Percentiles rank a stretch among this genome's conserved stretches.
phyloP scores from a whole-genome alignment of 169 alveolate species.

The Plasmodium yoelii region DNA sequence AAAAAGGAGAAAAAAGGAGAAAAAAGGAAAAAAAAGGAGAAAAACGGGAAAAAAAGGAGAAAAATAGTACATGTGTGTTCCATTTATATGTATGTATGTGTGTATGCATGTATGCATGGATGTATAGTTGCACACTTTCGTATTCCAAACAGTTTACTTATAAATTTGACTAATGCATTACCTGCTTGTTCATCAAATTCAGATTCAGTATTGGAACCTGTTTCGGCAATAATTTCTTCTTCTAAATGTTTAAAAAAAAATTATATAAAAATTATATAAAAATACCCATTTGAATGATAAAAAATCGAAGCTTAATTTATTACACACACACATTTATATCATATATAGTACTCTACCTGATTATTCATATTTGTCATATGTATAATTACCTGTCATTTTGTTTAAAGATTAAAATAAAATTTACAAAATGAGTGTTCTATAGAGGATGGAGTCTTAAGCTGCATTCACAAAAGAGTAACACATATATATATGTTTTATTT shows the following conservation, averaged over 20 bases:
- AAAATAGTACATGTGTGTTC: neutral
- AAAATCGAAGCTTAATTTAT: neutral
- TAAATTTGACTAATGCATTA: neutral
- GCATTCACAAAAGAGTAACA: too few species aligned
- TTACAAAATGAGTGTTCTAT: neutral
- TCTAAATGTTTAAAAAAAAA: conserved; percentile 2
- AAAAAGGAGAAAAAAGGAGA: neutral
- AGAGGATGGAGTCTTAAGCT: too few species aligned
- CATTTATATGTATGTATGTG: neutral
- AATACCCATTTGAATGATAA: neutral
- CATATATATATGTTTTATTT: too few species aligned
- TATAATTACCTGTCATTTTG: conserved; percentile 52
- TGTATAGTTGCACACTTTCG: neutral
- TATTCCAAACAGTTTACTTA: neutral
- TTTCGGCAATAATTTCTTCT: conserved; percentile 60
- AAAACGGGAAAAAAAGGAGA: neutral
- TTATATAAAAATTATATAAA: neutral
- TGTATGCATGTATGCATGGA: too few species aligned
- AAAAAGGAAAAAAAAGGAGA: neutral
- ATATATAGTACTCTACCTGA: too few species aligned
- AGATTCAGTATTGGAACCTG: conserved; percentile 50
- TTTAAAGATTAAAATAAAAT: conserved; percentile 10
- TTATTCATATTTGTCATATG: neutral
- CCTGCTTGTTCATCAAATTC: conserved; percentile 71
- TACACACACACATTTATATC: neutral